Percentiles rank a stretch among this genome's conserved stretches.
Conservation (phyloP, 192 early-diverging fungal genomes). For the Allomyces arbusculus region DNA sequence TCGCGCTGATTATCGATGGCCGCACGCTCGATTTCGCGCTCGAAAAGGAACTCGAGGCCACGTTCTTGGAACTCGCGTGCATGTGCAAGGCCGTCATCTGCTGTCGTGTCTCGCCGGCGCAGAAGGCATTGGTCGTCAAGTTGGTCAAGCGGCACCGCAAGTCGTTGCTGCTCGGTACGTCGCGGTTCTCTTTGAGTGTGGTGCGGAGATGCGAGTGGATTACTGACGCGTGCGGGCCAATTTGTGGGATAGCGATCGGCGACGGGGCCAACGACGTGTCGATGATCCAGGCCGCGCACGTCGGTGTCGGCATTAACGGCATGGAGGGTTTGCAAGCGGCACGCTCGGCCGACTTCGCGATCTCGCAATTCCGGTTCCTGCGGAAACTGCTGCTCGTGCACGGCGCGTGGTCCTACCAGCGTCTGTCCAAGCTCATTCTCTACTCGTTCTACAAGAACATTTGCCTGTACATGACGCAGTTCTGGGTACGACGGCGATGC, state of each 20-base stretch:
- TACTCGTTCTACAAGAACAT: constrained; percentile 99
- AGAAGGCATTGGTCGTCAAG: constrained; percentile 96
- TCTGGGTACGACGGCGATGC: constrained; percentile 57
- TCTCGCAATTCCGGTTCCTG: constrained; percentile 88
- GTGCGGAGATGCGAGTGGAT: no score
- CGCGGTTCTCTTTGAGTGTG: no score
- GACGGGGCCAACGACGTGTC: constrained; percentile 98
- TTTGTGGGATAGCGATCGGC: constrained; percentile 53
- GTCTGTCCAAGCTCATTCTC: constrained; percentile 84
- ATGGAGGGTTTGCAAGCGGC: constrained; percentile 94
- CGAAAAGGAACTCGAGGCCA: constrained; percentile 57
- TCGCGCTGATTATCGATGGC: constrained; percentile 94
- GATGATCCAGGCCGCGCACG: constrained; percentile 98
- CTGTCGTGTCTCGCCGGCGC: constrained; percentile 93
- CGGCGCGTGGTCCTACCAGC: constrained; percentile 90
- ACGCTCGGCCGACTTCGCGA: constrained; percentile 92
- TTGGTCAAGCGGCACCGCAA: constrained; percentile 83
- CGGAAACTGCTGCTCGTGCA: constrained; percentile 90
- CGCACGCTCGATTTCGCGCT: constrained; percentile 80
- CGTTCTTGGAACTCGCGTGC: constrained; percentile 77
- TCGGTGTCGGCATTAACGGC: constrained; percentile 90
- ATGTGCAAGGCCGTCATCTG: constrained; percentile 94
- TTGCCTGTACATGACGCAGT: constrained; percentile 90
- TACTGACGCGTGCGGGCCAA: no score
- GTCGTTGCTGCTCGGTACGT: constrained; percentile 45